Percentiles rank a stretch among this genome's conserved stretches.
phyloP scores from a whole-genome alignment of 1,284 basidiomycete species.

The Cryptococcus amylolentus region DNA sequence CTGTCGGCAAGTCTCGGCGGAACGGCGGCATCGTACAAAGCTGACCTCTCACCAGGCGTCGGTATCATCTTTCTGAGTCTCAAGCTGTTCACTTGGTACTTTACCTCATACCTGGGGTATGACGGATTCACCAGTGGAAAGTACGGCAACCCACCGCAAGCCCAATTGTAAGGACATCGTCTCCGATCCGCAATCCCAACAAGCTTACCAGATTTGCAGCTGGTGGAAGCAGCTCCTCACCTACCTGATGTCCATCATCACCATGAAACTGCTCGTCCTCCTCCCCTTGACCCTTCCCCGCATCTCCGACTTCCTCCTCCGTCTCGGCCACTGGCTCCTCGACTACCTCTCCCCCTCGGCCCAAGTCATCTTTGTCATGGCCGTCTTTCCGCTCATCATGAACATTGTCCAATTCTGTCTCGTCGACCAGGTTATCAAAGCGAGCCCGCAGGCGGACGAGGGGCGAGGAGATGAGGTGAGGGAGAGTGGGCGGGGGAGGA shows the following conservation, averaged over 20 bases:
- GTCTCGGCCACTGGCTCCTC: conserved; percentile 74
- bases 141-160: conserved; percentile 71
- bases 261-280: conserved; percentile 89
- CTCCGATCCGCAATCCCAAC: background rate
- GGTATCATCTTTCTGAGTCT: conserved; percentile 76
- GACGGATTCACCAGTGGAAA: conserved; percentile 81
- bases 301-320: conserved; percentile 67
- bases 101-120: conserved; percentile 62
- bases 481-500: conserved; percentile 1
- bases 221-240: conserved; percentile 82
- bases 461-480: conserved; percentile 8
- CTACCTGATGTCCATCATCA: conserved; percentile 74
- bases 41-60: conserved; percentile 60
- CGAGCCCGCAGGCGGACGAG: conserved; percentile 20
- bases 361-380: conserved; percentile 87
- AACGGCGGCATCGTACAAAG: background rate
- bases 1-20: conserved; percentile 62
- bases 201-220: conserved; percentile 26
- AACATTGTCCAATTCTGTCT: conserved; percentile 68
- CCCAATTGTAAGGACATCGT: conserved; percentile 28
- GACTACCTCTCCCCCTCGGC: conserved; percentile 68
- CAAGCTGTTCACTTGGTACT: conserved; percentile 64
- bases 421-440: conserved; percentile 50
- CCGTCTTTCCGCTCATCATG: conserved; percentile 89
- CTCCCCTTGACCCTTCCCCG: conserved; percentile 59